Conservation (phyloP, 257 asterid species). For the Ilex asprella region DNA sequence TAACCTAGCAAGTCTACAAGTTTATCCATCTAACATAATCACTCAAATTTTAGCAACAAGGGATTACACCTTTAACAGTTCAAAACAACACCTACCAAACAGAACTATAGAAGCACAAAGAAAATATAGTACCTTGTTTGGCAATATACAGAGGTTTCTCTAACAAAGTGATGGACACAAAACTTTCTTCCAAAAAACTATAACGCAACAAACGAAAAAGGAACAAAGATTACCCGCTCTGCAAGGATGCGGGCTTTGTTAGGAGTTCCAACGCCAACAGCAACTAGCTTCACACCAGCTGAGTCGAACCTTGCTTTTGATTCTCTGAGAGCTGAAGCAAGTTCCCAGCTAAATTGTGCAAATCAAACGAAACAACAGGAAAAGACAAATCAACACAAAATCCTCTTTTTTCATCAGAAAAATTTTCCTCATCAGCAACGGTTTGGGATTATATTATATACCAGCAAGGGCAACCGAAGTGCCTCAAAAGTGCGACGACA, state of each 20-base stretch:
- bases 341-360: constrained; percentile 66
- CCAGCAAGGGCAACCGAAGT: constrained; percentile 93
- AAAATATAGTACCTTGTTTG: too few species aligned
- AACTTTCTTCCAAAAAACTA: neutral
- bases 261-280: constrained; percentile 90
- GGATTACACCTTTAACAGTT: too few species aligned
- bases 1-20: too few species aligned
- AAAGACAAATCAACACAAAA: neutral
- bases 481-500: constrained; percentile 88
- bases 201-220: neutral
- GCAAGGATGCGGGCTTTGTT: constrained; percentile 76
- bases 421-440: neutral
- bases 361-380: neutral
- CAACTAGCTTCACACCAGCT: constrained; percentile 79
- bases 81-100: too few species aligned
- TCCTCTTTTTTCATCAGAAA: neutral
- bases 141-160: neutral
- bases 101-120: too few species aligned
- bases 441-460: constrained; percentile 23
- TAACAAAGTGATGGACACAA: neutral
- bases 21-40: too few species aligned
- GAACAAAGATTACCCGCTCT: constrained; percentile 45
- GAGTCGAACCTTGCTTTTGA: constrained; percentile 57
- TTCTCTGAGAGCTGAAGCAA: constrained; percentile 65
- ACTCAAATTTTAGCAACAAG: too few species aligned